Percentiles rank a stretch among this genome's conserved stretches.
Evolutionary conservation across 148 eudicot genomes (phyloP).

Genomic region (Diospyros lotus): DNA sequence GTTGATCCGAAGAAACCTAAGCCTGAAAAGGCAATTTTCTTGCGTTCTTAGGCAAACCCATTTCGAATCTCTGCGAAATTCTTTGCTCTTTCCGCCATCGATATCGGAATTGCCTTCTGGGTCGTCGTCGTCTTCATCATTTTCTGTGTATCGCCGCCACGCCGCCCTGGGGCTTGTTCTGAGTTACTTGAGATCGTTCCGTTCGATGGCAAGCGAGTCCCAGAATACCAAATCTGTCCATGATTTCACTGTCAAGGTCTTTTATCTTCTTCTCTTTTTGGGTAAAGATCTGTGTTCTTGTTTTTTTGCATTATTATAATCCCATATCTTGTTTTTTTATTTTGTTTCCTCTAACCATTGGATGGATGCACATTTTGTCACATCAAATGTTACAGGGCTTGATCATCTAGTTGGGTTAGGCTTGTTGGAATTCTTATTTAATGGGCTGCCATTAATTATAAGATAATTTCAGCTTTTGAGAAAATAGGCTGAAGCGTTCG

Average conservation of each 20-base stretch:
- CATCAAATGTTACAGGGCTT: no score
- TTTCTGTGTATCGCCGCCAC: no score
- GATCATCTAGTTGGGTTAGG: no score
- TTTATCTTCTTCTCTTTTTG: no score
- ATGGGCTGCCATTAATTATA: no score
- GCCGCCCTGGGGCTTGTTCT: background rate
- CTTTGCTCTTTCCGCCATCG: background rate
- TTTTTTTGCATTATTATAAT: no score
- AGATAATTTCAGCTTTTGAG: no score
- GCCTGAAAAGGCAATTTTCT: constrained; percentile 6
- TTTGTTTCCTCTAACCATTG: background rate
- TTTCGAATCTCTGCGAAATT: background rate
- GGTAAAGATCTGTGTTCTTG: no score
- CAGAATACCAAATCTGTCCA: constrained; percentile 32
- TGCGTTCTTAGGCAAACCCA: background rate
- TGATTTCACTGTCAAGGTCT: constrained; percentile 50
- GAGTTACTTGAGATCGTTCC: constrained; percentile 12
- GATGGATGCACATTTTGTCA: background rate
- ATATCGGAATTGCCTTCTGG: background rate
- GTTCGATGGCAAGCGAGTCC: constrained; percentile 31
- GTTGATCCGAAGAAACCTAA: background rate
- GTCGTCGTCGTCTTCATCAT: background rate
- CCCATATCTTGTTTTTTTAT: background rate
- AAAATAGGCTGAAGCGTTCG: no score
- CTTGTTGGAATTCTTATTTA: no score